Evolutionary conservation across 345 rosid species (phyloP), one percentile per base, ranked within the genome.

Genomic region (Odontarrhena argentea): DNA sequence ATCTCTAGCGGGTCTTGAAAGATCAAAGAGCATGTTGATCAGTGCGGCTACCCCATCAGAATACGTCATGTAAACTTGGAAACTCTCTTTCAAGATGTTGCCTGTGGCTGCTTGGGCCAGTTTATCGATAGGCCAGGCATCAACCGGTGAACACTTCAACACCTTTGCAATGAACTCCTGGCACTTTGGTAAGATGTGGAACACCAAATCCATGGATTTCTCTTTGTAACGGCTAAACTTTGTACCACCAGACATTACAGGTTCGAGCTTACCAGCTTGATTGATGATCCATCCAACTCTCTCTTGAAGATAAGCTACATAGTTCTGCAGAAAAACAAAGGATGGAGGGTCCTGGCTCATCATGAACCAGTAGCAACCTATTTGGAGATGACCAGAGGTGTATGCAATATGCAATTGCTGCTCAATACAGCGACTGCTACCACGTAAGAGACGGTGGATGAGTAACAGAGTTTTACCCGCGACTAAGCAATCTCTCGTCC

Each of bases 231-330:
- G 81, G 36, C 71, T 72, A 44, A 79, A 81, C 25, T 80, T 77
- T 41, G 75, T 35, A 32, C 78, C 79, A 28, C 73, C 81, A 18
- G 84, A 51, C 79, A 65, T 72, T 8, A 70, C 84, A 0, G 92
- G 91, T 75, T 91, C 97, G 4, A 91, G 96, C 80, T 86, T 91
- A 8, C 97, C 97, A 7, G 83, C 87, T 65, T 85, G 92, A 62
- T 87, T 87, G 55, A 91, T 87, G 59, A 80, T 73, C 96, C 97
- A 91, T 3, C 85, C 86, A 51, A 87, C 82, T 67, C 97, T 82
- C 67, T 87, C 92, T 79, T 84, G 78, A 3, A 91, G 86, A 77
- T 91, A 91, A 53, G 76, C 83, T 1, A 84, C 84, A 63, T 91
- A 87, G 44, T 74, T 85, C 44, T 70, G 86, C 18, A 87, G 75